Evolutionary conservation across 352 stramenopile species (phyloP).

Genomic region (Globisporangium parvum): DNA sequence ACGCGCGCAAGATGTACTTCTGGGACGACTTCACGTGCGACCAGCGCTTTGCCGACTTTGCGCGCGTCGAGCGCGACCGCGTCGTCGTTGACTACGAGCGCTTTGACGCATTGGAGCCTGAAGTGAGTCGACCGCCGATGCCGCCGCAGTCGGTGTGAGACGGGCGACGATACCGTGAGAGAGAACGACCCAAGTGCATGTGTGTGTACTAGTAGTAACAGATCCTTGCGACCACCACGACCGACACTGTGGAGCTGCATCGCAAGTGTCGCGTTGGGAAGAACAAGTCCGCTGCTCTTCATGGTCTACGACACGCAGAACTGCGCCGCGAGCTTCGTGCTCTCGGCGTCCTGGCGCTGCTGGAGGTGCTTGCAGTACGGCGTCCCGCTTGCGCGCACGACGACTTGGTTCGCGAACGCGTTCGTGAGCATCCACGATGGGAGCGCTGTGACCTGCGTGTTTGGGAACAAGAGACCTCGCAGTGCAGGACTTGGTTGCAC

Average conservation of each 20-base stretch:
- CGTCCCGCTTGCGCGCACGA: background rate
- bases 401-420: background rate
- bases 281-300: no score
- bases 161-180: no score
- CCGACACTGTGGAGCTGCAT: no score
- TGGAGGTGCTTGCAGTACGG: slow-evolving; percentile 3
- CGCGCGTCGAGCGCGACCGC: slow-evolving; percentile 55
- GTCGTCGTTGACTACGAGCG: slow-evolving; percentile 64
- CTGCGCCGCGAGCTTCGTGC: background rate
- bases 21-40: slow-evolving; percentile 84
- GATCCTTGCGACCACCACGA: no score
- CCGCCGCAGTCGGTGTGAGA: background rate
- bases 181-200: no score
- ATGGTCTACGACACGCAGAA: background rate
- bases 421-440: slow-evolving; percentile 7
- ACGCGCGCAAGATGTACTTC: slow-evolving; percentile 85
- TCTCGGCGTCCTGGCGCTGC: slow-evolving; percentile 1
- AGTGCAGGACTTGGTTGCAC: slow-evolving; percentile 1
- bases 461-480: background rate
- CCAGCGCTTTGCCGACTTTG: slow-evolving; percentile 73
- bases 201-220: background rate
- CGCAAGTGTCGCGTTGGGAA: no score
- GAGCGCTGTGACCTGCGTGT: background rate
- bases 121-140: slow-evolving; percentile 6
- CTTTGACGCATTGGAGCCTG: slow-evolving; percentile 51